Conservation (phyloP, 2,329 filamentous ascomycete species). For the Pseudogymnoascus pannorum region DNA sequence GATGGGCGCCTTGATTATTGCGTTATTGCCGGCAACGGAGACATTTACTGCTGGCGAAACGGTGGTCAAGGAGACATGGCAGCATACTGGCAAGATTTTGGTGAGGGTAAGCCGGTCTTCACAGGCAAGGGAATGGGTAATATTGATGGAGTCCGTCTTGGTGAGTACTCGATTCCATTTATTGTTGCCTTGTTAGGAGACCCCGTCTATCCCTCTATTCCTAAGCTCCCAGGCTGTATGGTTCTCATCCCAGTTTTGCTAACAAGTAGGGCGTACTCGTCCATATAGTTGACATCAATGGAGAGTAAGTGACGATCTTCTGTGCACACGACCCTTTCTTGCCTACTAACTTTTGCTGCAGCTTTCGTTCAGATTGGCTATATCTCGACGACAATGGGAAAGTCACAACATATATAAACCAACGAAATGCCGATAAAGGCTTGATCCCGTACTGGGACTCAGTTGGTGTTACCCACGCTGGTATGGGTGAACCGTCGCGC, state of each 20-base stretch:
- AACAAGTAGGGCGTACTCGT: too few relatives aligned
- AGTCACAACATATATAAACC: conserved; percentile 19
- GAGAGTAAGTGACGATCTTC: conserved; percentile 14
- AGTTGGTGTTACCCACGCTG: conserved; percentile 12
- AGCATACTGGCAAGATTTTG: conserved; percentile 31
- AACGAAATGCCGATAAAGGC: conserved; percentile 15
- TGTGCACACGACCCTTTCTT: too few relatives aligned
- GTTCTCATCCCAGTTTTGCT: too few relatives aligned
- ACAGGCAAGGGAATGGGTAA: conserved; percentile 12
- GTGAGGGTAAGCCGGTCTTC: conserved; percentile 13
- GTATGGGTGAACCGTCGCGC: background rate
- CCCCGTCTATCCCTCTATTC: too few relatives aligned
- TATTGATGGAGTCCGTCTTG: conserved; percentile 11
- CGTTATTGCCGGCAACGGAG: conserved; percentile 20
- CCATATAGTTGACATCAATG: conserved; percentile 22
- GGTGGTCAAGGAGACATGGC: conserved; percentile 25
- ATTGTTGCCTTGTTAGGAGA: too few relatives aligned
- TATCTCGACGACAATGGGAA: conserved; percentile 15
- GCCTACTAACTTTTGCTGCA: background rate
- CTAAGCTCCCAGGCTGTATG: too few relatives aligned
- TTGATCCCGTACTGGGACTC: conserved; percentile 11
- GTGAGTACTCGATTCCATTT: too few relatives aligned
- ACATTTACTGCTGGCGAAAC: conserved; percentile 30
- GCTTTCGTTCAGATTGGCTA: conserved; percentile 19
- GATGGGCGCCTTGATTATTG: conserved; percentile 33